These are phyloP conservation scores for Syncephalastrum monosporum DNA, from an alignment of 371 early-diverging fungal genomes.

Conservation along the genomic window DNA sequence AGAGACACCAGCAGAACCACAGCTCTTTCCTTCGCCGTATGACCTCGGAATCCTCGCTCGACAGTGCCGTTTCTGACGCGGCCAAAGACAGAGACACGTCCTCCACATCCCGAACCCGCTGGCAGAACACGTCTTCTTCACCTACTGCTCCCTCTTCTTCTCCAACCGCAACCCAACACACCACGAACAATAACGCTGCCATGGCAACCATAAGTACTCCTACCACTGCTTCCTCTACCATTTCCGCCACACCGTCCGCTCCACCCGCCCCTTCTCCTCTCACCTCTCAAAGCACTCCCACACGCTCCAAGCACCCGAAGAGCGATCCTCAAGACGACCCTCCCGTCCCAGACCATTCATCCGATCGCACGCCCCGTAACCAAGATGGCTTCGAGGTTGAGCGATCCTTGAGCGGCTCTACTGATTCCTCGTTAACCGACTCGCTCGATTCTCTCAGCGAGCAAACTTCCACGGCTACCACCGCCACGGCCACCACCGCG, in stretches of 20 bases:
- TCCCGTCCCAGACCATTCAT: no score
- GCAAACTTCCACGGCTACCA: no score
- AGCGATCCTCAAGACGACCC: no score
- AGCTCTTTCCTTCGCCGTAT: constrained; percentile 5
- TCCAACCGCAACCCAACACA: neutral
- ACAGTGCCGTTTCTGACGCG: neutral
- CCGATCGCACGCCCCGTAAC: no score
- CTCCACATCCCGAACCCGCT: neutral
- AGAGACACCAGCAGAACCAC: constrained; percentile 2
- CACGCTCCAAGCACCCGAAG: constrained; percentile 11
- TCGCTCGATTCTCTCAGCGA: no score
- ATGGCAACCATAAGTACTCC: neutral
- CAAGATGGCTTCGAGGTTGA: no score
- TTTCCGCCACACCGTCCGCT: no score
- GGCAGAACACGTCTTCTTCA: neutral
- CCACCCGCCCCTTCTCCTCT: constrained; percentile 15
- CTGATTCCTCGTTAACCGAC: no score
- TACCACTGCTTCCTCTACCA: neutral
- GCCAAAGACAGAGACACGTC: neutral
- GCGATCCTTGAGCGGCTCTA: neutral
- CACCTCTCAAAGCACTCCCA: constrained; percentile 24
- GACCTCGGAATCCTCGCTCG: neutral
- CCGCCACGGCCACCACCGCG: neutral
- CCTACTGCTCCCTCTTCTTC: constrained; percentile 3
- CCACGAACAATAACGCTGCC: neutral